phyloP scores from a whole-genome alignment of 768 basidiomycete species.

The Trametes cinnabarina region DNA sequence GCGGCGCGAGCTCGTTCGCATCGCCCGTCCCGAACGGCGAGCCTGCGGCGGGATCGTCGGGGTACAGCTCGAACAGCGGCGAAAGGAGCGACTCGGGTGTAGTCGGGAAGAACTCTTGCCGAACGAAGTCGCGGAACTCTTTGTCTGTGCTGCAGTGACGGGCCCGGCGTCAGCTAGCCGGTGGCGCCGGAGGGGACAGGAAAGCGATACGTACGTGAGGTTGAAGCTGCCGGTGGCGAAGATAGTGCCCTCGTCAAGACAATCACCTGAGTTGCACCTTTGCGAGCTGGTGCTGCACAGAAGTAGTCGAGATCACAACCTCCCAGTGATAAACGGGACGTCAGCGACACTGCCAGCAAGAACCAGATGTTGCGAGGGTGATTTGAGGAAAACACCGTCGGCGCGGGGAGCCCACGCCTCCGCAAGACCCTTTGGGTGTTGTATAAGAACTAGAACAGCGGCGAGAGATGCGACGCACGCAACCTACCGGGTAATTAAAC shows the following conservation, averaged over 20 bases:
- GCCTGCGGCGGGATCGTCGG: conserved; percentile 39
- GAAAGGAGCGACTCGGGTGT: conserved; percentile 20
- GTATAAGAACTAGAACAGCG: conserved; percentile 41
- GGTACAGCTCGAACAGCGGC: conserved; percentile 21
- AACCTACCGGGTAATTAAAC: conserved; percentile 34
- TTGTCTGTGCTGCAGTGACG: conserved; percentile 23
- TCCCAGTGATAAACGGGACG: conserved; percentile 48
- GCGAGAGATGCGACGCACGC: conserved; percentile 31
- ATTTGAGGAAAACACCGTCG: conserved; percentile 48
- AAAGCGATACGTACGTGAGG: conserved; percentile 29
- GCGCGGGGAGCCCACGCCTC: conserved; percentile 33
- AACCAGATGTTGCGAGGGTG: conserved; percentile 37
- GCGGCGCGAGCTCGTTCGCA: conserved; percentile 44
- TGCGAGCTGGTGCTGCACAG: not conserved
- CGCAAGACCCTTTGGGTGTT: too few relatives aligned
- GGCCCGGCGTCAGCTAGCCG: not conserved
- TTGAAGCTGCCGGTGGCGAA: conserved; percentile 30
- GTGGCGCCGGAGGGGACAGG: too few relatives aligned
- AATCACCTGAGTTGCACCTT: not conserved
- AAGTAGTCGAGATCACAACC: not conserved
- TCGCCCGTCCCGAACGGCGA: conserved; percentile 52
- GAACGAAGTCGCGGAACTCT: conserved; percentile 19
- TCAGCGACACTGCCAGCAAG: conserved; percentile 44
- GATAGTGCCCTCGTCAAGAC: conserved; percentile 58
- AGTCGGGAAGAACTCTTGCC: conserved; percentile 24